Conservation (phyloP, 2,329 filamentous ascomycete species). For the Aspergillus sp. region DNA sequence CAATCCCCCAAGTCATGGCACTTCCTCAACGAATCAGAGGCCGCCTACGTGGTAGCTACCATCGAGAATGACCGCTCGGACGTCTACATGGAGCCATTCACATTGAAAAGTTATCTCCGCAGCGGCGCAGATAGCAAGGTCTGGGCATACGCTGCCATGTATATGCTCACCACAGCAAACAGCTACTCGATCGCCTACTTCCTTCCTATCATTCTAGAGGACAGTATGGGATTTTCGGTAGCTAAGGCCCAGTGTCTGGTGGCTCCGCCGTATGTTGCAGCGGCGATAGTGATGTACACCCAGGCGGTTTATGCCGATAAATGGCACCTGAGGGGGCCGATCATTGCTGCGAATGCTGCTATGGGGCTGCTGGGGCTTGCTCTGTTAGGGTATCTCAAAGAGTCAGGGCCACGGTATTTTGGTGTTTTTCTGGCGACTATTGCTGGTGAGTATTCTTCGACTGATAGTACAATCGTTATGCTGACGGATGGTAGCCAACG, state of each 20-base stretch:
- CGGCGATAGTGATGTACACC: slow-evolving; percentile 68
- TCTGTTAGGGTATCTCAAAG: slow-evolving; percentile 66
- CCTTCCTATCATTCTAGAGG: slow-evolving; percentile 69
- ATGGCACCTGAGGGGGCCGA: slow-evolving; percentile 64
- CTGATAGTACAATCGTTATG: neutral
- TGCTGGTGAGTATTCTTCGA: slow-evolving; percentile 61
- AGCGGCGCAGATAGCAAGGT: slow-evolving; percentile 55
- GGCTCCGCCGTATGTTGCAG: slow-evolving; percentile 70
- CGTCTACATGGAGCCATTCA: slow-evolving; percentile 52
- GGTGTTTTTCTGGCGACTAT: slow-evolving; percentile 72
- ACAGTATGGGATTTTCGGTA: slow-evolving; percentile 65
- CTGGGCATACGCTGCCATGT: slow-evolving; percentile 58
- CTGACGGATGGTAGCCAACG: neutral
- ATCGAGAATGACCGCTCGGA: slow-evolving; percentile 58
- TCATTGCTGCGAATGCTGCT: slow-evolving; percentile 66
- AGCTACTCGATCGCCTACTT: slow-evolving; percentile 81
- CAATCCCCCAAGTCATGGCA: slow-evolving; percentile 7
- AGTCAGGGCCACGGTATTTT: slow-evolving; percentile 64
- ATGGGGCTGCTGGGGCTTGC: slow-evolving; percentile 67
- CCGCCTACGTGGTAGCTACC: slow-evolving; percentile 52
- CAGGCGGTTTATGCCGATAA: slow-evolving; percentile 65
- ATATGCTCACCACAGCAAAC: slow-evolving; percentile 63
- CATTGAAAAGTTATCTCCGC: slow-evolving; percentile 50
- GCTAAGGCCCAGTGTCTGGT: slow-evolving; percentile 69
- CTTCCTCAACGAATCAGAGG: slow-evolving; percentile 44